Base-by-base conservation (phyloP, 805 yeast genomes). In the Candida morakotiae region DNA sequence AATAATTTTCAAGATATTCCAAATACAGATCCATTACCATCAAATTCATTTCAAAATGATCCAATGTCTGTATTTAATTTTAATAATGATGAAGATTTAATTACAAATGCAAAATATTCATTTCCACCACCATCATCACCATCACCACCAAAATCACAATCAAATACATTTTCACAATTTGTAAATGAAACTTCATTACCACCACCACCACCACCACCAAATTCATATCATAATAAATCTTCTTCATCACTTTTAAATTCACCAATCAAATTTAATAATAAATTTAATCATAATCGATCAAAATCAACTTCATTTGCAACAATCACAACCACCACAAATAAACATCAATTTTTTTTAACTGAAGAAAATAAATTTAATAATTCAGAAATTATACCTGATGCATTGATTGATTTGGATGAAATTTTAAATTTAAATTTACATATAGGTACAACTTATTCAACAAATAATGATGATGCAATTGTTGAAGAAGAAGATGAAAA, bases 361-460 rank as follows among this genome's bases (percentile, higher is more conserved):
- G 43, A 43, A 22, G 46, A 43, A 9, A 34, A 38, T 17, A 27
- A 11, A 5, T 7, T 31, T 5, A 35, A 26, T 14, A 31, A 26
- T 15, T 11, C 14, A 11, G 35, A 35, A 11, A 40, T 35, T 35
- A 49, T 62, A 2, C 69, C 70, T 3, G 65, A 64, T 31, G 67
- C 69, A 6, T 57, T 65, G 8, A 65, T 65, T 17, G 71, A 65
- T 39, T 52, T 65, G 31, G 70, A 65, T 41, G 67, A 62, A 35
- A 59, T 64, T 6, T 45, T 63, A 18, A 55, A 60, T 37, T 62
- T 64, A 4, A 55, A 54, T 35, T 41, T 57, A 30, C 60, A 59
- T 34, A 55, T 57, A 17, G 60, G 58, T 3, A 52, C 36, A 2
- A 67, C 68, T 10, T 60, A 55, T 40, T n/a, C n/a, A n/a, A n/a